Evolutionary conservation across 306 rosid species (phyloP).

Genomic region (Cicer pinnatifidum): DNA sequence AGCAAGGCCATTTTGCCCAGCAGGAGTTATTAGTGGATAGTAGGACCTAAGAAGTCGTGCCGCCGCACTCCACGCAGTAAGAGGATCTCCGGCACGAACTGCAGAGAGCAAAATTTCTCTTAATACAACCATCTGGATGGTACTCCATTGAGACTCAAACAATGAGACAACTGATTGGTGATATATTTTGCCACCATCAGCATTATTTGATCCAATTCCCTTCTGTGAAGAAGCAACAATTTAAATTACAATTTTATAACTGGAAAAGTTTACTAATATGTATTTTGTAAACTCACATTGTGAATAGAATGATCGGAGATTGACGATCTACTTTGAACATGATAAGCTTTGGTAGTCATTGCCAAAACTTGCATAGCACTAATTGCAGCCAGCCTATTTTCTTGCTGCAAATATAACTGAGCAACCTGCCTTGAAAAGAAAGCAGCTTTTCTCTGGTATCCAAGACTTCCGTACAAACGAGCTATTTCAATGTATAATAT

Average conservation of each 20-base stretch:
- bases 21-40: slow-evolving; percentile 94
- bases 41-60: slow-evolving; percentile 90
- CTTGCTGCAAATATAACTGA: slow-evolving; percentile 92
- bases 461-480: slow-evolving; percentile 92
- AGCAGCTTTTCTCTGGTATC: slow-evolving; percentile 95
- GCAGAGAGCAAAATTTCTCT: slow-evolving; percentile 96
- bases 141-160: slow-evolving; percentile 98
- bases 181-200: slow-evolving; percentile 71
- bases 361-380: slow-evolving; percentile 99
- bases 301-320: slow-evolving; percentile 47
- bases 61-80: slow-evolving; percentile 99
- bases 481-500: slow-evolving; percentile 88
- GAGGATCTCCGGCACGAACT: slow-evolving; percentile 98
- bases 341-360: slow-evolving; percentile 95
- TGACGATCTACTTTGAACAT: slow-evolving; percentile 91
- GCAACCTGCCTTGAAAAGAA: slow-evolving; percentile 98
- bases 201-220: slow-evolving; percentile 64
- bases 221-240: slow-evolving; percentile 56
- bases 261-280: slow-evolving; percentile 9
- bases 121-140: slow-evolving; percentile 92
- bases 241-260: slow-evolving; percentile 38
- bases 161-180: slow-evolving; percentile 85
- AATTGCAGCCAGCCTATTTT: slow-evolving; percentile 89
- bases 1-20: slow-evolving; percentile 91
- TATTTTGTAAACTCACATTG: slow-evolving; percentile 63